Evolutionary conservation across 306 rosid genomes (phyloP).

Genomic region (Lithocarpus polystachyus): DNA sequence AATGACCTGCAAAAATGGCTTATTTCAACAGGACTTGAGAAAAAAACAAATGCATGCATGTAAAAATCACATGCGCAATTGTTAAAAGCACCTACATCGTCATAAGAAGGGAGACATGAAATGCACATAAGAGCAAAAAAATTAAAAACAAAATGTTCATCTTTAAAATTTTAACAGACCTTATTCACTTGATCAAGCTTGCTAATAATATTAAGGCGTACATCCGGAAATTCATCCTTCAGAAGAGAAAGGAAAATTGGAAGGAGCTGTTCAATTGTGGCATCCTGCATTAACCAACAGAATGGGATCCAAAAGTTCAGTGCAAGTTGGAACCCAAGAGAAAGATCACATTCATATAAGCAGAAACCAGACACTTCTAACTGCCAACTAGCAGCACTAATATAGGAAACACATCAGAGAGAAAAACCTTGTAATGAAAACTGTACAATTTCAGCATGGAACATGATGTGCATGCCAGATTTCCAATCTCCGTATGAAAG

Average conservation of each 20-base stretch:
- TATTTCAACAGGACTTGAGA: slow-evolving; percentile 13
- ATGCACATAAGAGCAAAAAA: too few species aligned
- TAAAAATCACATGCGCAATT: neutral
- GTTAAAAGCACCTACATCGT: slow-evolving; percentile 6
- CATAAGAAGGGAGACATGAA: neutral
- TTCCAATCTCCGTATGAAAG: too few species aligned
- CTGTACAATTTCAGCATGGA: too few species aligned
- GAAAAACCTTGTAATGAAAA: too few species aligned
- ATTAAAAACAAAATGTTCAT: slow-evolving; percentile 14
- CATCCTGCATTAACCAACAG: slow-evolving; percentile 65
- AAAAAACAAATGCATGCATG: neutral
- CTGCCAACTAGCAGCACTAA: too few species aligned
- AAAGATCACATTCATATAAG: too few species aligned
- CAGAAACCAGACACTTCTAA: too few species aligned
- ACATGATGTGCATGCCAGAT: too few species aligned
- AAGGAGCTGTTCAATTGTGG: slow-evolving; percentile 95
- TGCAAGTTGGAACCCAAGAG: too few species aligned
- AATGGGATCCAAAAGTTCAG: neutral
- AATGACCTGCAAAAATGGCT: slow-evolving; percentile 62
- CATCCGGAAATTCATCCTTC: slow-evolving; percentile 99
- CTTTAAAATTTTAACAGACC: slow-evolving; percentile 41
- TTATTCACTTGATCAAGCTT: slow-evolving; percentile 99
- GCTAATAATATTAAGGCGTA: slow-evolving; percentile 95
- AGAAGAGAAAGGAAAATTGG: slow-evolving; percentile 95
- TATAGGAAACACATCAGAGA: too few species aligned